Evolutionary conservation across 495 filamentous ascomycete species (phyloP).

Genomic region (Lentithecium fluviatile): DNA sequence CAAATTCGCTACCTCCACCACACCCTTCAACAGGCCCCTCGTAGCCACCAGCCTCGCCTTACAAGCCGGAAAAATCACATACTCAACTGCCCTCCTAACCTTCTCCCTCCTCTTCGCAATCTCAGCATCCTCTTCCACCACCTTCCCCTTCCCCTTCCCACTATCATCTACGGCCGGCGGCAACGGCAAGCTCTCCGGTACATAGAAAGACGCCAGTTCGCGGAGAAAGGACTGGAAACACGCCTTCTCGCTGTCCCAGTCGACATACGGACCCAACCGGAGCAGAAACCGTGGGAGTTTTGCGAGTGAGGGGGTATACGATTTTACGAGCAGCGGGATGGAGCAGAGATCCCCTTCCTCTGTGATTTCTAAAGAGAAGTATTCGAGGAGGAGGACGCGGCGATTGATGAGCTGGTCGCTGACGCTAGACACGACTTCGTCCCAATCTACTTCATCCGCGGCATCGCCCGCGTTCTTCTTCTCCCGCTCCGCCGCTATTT

Average conservation of each 20-base stretch:
- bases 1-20: conserved; percentile 88
- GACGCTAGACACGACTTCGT: conserved; percentile 62
- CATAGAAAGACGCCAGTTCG: conserved; percentile 90
- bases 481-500: conserved; percentile 71
- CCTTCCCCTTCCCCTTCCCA: conserved; percentile 16
- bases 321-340: conserved; percentile 83
- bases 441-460: conserved; percentile 62
- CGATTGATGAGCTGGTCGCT: conserved; percentile 64
- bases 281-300: conserved; percentile 90
- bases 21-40: conserved; percentile 68
- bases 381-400: conserved; percentile 85
- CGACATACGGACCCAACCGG: conserved; percentile 79
- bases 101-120: conserved; percentile 58
- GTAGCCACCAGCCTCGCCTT: conserved; percentile 83
- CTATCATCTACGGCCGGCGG: conserved; percentile 39
- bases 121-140: conserved; percentile 46
- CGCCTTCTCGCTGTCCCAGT: conserved; percentile 79
- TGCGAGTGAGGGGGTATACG: conserved; percentile 78
- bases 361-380: conserved; percentile 84
- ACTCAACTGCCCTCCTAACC: conserved; percentile 62
- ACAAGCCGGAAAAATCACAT: conserved; percentile 78
- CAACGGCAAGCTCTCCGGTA: conserved; percentile 76
- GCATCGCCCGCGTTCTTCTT: conserved; percentile 42
- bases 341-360: conserved; percentile 70
- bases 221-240: conserved; percentile 84